Percentiles rank a stretch among this genome's conserved stretches.
Conservation (phyloP, 495 filamentous ascomycete species). For the Monascus purpureus region DNA sequence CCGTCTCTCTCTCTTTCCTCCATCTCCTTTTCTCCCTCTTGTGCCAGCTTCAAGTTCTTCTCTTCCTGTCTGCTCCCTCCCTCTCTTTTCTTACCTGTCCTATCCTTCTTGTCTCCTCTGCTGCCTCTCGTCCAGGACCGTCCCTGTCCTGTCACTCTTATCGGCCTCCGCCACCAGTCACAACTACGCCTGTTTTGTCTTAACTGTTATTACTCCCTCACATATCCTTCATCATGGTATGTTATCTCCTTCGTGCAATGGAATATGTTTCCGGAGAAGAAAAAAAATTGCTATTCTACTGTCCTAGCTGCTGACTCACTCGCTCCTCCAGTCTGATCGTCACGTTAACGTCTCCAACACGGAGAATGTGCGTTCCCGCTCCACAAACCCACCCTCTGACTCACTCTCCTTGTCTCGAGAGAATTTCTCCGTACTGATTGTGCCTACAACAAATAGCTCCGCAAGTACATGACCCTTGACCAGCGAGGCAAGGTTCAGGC, state of each 20-base stretch:
- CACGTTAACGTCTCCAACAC: constrained; percentile 53
- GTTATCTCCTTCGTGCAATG: constrained; percentile 4
- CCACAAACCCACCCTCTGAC: no score
- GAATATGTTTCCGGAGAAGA: background rate
- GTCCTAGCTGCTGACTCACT: constrained; percentile 3
- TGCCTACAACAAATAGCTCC: constrained; percentile 47
- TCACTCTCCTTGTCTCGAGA: no score
- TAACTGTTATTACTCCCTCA: constrained; percentile 19
- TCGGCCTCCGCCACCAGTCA: background rate
- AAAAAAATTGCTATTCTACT: no score
- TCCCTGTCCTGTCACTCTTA: background rate
- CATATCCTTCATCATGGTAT: constrained; percentile 34
- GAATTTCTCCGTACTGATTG: constrained; percentile 16
- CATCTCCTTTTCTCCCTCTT: background rate
- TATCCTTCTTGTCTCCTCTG: constrained; percentile 15
- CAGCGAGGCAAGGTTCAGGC: constrained; percentile 77
- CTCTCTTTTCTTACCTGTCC: constrained; percentile 5
- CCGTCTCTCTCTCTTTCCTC: background rate
- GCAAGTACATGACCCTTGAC: constrained; percentile 82
- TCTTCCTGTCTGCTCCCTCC: constrained; percentile 1
- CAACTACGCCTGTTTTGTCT: background rate
- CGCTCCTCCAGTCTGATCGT: constrained; percentile 25
- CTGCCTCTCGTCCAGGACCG: constrained; percentile 7
- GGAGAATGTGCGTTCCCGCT: constrained; percentile 51
- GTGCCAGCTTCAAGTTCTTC: background rate